Percentiles rank a stretch among this genome's conserved stretches.
These are phyloP conservation scores for Leccinellum rugosiceps DNA, from an alignment of 768 basidiomycete species.

Conservation along the genomic window DNA sequence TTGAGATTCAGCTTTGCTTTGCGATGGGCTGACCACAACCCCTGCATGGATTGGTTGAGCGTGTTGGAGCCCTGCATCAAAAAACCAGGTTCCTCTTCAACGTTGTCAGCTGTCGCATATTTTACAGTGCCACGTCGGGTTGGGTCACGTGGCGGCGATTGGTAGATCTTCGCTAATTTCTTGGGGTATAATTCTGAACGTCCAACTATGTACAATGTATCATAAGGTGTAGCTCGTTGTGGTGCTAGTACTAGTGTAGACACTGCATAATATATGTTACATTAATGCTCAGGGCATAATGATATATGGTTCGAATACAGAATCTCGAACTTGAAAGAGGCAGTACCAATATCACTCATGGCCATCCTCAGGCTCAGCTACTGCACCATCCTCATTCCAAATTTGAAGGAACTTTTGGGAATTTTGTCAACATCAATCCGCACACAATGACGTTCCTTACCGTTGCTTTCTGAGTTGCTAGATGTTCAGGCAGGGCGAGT, in stretches of 20 bases:
- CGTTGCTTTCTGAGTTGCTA: constrained; percentile 54
- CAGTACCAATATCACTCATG: constrained; percentile 24
- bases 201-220: too few relatives aligned
- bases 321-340: background rate
- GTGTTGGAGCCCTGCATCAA: constrained; percentile 61
- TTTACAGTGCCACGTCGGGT: too few relatives aligned
- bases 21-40: constrained; percentile 69
- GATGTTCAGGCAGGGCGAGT: constrained; percentile 61
- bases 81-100: background rate
- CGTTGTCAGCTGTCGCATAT: too few relatives aligned
- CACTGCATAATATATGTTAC: constrained; percentile 19
- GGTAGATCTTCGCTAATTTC: too few relatives aligned
- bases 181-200: too few relatives aligned
- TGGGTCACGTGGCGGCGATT: too few relatives aligned
- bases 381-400: constrained; percentile 79
- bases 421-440: constrained; percentile 1
- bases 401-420: constrained; percentile 61
- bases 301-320: constrained; percentile 18
- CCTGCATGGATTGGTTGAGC: constrained; percentile 77
- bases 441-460: constrained; percentile 43
- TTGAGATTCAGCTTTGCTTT: constrained; percentile 71
- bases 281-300: constrained; percentile 27
- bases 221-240: too few relatives aligned
- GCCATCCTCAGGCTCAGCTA: constrained; percentile 58
- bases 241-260: too few relatives aligned